Evolutionary conservation across 1,284 basidiomycete genomes (phyloP).

Genomic region (Earliella scabrosa): DNA sequence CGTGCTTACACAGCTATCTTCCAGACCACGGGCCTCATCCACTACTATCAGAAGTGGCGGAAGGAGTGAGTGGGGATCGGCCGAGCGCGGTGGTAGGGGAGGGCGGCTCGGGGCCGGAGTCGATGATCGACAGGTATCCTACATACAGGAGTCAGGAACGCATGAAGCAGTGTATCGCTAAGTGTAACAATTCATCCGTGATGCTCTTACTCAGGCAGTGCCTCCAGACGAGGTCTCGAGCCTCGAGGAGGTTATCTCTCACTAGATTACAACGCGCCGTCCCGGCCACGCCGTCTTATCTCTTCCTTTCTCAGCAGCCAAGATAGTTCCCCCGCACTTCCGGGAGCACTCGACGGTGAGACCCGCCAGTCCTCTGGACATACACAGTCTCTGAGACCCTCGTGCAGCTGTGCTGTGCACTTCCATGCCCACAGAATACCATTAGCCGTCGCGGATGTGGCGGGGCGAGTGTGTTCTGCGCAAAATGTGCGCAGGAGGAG

Average conservation of each 20-base stretch:
- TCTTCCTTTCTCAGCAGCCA: not conserved
- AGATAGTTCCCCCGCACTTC: not conserved
- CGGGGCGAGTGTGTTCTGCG: too few relatives aligned
- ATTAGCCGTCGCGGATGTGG: too few relatives aligned
- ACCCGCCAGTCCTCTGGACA: not conserved
- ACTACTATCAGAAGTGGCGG: slow-evolving; percentile 90
- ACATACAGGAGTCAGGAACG: slow-evolving; percentile 7
- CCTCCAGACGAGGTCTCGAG: slow-evolving; percentile 2
- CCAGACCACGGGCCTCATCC: slow-evolving; percentile 91
- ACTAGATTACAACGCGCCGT: not conserved
- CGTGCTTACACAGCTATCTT: slow-evolving; percentile 14
- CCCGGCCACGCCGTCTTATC: slow-evolving; percentile 2
- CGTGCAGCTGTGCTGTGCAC: not conserved
- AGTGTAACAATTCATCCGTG: slow-evolving; percentile 26
- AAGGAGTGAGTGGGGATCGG: slow-evolving; percentile 61
- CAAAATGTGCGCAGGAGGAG: too few relatives aligned
- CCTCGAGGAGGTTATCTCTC: not conserved
- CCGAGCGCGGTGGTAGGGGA: not conserved
- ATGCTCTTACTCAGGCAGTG: slow-evolving; percentile 1
- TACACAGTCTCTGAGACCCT: not conserved
- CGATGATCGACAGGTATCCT: not conserved
- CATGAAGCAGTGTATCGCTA: slow-evolving; percentile 24
- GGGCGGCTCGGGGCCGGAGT: not conserved
- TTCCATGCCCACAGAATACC: not conserved
- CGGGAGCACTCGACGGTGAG: not conserved